A percentile compares a stretch with the other conserved stretches of the same genome.
Evolutionary conservation across 2,329 filamentous ascomycete species (phyloP).

Genomic region (Colletotrichum cereale): DNA sequence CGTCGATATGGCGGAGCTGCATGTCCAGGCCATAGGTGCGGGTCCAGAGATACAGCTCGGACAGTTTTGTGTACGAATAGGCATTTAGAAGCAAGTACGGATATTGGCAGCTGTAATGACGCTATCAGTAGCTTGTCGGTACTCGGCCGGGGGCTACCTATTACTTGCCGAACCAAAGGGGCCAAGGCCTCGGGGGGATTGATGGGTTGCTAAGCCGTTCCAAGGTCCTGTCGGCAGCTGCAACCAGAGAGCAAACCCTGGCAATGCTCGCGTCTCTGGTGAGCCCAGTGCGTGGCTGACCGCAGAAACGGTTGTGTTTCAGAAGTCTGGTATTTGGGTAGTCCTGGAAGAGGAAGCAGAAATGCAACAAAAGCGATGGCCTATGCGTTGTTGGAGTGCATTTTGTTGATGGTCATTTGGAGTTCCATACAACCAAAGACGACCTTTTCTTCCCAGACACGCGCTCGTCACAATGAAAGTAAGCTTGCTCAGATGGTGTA

Average conservation of each 20-base stretch:
- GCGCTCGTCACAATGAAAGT: neutral
- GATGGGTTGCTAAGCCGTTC: slow-evolving; percentile 15
- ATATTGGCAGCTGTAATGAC: neutral
- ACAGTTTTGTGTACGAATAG: neutral
- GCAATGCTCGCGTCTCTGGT: slow-evolving; percentile 7
- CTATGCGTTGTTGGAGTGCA: slow-evolving; percentile 9
- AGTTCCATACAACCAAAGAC: slow-evolving; percentile 3
- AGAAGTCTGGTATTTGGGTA: slow-evolving; percentile 27
- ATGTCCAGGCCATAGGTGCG: slow-evolving; percentile 4
- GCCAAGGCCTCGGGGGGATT: slow-evolving; percentile 2
- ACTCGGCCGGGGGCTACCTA: neutral
- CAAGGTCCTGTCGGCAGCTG: slow-evolving; percentile 25
- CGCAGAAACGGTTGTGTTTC: slow-evolving; percentile 29
- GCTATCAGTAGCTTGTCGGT: neutral
- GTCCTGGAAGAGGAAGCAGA: slow-evolving; percentile 15
- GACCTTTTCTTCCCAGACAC: neutral
- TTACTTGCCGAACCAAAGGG: neutral
- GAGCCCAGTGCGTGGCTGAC: slow-evolving; percentile 27
- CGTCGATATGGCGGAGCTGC: slow-evolving; percentile 2
- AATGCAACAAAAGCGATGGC: slow-evolving; percentile 5
- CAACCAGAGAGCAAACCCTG: slow-evolving; percentile 22
- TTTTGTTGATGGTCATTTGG: neutral
- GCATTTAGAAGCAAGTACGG: neutral
- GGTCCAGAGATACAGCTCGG: neutral
- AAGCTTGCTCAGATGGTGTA: neutral